Conservation (phyloP, 83 land plant genomes). For the Thuja plicata region DNA sequence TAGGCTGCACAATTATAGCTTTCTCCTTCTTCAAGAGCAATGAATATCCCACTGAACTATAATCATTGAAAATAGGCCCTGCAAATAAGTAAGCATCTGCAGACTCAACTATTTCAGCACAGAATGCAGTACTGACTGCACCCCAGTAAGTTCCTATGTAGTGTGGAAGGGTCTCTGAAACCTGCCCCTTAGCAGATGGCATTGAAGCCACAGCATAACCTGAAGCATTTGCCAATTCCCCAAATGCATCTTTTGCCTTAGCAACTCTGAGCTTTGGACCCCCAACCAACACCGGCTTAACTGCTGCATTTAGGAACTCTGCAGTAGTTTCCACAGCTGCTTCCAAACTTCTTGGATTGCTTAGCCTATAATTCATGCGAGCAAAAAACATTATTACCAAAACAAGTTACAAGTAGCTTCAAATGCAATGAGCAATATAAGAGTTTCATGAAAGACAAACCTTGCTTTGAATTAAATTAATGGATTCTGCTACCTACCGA, state of each 20-base stretch:
- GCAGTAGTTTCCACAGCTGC: slow-evolving; percentile 55
- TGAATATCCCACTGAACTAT: slow-evolving; percentile 81
- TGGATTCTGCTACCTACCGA: neutral
- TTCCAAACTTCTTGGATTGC: slow-evolving; percentile 42
- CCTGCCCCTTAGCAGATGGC: slow-evolving; percentile 71
- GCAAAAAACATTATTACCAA: neutral
- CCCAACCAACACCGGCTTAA: slow-evolving; percentile 65
- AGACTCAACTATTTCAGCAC: slow-evolving; percentile 66
- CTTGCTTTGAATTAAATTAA: neutral
- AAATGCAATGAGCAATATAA: neutral
- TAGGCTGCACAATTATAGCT: slow-evolving; percentile 56
- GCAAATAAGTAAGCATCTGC: slow-evolving; percentile 69
- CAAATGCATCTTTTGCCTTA: slow-evolving; percentile 46
- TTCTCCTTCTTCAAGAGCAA: slow-evolving; percentile 66
- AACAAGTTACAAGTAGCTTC: neutral
- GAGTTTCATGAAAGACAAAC: neutral
- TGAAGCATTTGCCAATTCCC: slow-evolving; percentile 45
- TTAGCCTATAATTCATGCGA: slow-evolving; percentile 21
- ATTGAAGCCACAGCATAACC: slow-evolving; percentile 63
- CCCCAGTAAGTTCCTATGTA: slow-evolving; percentile 82
- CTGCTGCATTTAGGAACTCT: slow-evolving; percentile 47
- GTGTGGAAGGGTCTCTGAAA: slow-evolving; percentile 43
- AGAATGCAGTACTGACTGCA: slow-evolving; percentile 51
- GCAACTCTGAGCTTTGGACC: slow-evolving; percentile 53
- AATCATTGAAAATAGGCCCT: slow-evolving; percentile 72